Conservation (phyloP, 139 green algal species). For the Astrephomene gubernaculifera region DNA sequence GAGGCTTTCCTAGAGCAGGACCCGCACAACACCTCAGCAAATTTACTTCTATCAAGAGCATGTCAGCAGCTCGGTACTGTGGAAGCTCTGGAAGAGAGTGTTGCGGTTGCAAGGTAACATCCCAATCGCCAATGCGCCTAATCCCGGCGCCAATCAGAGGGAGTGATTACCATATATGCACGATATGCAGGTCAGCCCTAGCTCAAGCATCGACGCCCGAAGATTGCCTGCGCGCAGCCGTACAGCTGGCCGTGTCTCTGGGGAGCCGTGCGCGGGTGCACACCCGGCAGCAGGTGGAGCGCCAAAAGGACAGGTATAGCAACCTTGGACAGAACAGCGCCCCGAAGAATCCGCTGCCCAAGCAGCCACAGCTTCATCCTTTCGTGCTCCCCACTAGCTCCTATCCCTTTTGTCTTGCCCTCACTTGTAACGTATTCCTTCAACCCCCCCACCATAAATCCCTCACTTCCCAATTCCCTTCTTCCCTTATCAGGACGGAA, state of each 20-base stretch:
- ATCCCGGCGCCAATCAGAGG: no score
- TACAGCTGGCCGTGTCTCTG: conserved; percentile 28
- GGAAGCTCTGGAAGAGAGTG: background rate
- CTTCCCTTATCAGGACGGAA: conserved; percentile 22
- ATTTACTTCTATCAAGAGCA: background rate
- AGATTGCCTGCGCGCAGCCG: background rate
- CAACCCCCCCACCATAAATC: no score
- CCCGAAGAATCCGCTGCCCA: no score
- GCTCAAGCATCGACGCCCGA: background rate
- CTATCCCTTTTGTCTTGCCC: no score
- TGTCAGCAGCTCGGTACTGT: background rate
- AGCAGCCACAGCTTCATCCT: no score
- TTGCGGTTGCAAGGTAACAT: conserved; percentile 8
- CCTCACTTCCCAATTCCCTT: no score
- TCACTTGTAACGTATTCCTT: no score
- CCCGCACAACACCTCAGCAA: background rate
- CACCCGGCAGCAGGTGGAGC: conserved; percentile 21
- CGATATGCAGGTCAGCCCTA: background rate
- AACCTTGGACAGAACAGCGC: no score
- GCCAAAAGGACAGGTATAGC: conserved; percentile 32
- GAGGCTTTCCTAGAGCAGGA: background rate
- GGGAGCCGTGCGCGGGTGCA: conserved; percentile 7
- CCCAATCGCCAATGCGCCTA: no score
- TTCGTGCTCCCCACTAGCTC: no score
- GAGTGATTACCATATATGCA: no score